phyloP scores from a whole-genome alignment of 2,329 filamentous ascomycete species.

The Curvularia verruculosa region DNA sequence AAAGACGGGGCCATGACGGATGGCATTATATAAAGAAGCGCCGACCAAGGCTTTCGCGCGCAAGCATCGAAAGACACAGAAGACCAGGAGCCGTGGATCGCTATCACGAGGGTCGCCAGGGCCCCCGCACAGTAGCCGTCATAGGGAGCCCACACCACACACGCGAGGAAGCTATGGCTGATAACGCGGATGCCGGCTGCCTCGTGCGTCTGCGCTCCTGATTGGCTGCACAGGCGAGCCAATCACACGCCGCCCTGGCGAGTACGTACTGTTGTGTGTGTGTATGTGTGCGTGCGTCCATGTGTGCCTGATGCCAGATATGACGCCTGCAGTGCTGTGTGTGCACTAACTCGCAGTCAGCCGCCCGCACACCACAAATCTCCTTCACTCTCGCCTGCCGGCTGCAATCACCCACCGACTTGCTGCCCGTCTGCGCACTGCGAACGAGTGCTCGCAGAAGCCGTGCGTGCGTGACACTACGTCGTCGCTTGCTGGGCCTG shows the following conservation, averaged over 20 bases:
- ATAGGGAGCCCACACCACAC: slow-evolving; percentile 10
- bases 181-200: slow-evolving; percentile 11
- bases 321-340: neutral
- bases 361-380: neutral
- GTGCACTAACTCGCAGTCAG: neutral
- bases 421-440: slow-evolving; percentile 1
- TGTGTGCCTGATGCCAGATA: slow-evolving; percentile 1
- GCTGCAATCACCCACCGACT: neutral
- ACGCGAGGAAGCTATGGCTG: slow-evolving; percentile 10
- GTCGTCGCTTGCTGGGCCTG: slow-evolving; percentile 24
- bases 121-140: slow-evolving; percentile 20
- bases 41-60: slow-evolving; percentile 15
- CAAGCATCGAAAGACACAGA: slow-evolving; percentile 13
- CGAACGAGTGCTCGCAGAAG: slow-evolving; percentile 1
- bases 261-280: no score
- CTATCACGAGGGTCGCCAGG: slow-evolving; percentile 17
- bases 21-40: slow-evolving; percentile 23
- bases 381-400: neutral
- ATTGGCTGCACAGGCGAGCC: slow-evolving; percentile 29
- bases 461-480: slow-evolving; percentile 17
- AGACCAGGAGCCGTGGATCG: slow-evolving; percentile 5
- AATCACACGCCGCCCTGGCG: neutral
- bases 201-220: slow-evolving; percentile 11
- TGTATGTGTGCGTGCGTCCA: no score
- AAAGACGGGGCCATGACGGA: slow-evolving; percentile 12